Conservation (phyloP, 139 green algal genomes). For the Choricystis sp. region DNA sequence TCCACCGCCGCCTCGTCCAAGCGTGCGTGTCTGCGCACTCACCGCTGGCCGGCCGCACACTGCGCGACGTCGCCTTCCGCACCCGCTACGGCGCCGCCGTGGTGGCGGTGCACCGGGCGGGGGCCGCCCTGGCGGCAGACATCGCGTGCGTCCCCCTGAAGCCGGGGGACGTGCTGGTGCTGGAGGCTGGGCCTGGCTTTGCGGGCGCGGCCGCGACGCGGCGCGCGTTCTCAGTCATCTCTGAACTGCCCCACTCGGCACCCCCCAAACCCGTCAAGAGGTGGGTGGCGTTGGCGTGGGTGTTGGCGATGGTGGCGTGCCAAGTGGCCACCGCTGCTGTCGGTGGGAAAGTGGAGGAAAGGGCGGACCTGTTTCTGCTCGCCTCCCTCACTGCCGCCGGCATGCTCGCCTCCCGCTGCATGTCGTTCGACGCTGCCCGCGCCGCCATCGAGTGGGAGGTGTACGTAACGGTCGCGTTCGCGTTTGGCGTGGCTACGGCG, state of each 20-base stretch:
- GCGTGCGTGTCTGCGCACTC: conserved; percentile 17
- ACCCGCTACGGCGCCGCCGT: conserved; percentile 42
- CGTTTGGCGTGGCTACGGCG: conserved; percentile 33
- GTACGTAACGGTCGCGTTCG: conserved; percentile 36
- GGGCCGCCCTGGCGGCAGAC: not conserved
- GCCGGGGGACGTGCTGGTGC: conserved; percentile 35
- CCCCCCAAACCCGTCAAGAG: conserved; percentile 16
- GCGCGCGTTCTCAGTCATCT: conserved; percentile 17
- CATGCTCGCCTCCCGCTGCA: conserved; percentile 28
- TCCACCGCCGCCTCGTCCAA: conserved; percentile 7
- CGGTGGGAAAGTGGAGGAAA: not conserved
- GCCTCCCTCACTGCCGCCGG: conserved; percentile 15
- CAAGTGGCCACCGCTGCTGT: not conserved
- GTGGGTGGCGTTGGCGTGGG: conserved; percentile 8
- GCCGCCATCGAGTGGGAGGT: conserved; percentile 35
- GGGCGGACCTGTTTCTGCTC: conserved; percentile 20
- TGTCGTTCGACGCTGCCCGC: conserved; percentile 13
- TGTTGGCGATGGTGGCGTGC: conserved; percentile 17
- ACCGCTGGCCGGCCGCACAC: conserved; percentile 17
- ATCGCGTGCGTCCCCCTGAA: conserved; percentile 25
- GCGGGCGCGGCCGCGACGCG: conserved; percentile 1
- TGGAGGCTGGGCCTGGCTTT: conserved; percentile 24
- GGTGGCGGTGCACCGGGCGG: conserved; percentile 36
- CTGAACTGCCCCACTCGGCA: conserved; percentile 17
- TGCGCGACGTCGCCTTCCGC: conserved; percentile 38